Conservation (phyloP, 768 basidiomycete genomes). For the Neoboletus magnificus region DNA sequence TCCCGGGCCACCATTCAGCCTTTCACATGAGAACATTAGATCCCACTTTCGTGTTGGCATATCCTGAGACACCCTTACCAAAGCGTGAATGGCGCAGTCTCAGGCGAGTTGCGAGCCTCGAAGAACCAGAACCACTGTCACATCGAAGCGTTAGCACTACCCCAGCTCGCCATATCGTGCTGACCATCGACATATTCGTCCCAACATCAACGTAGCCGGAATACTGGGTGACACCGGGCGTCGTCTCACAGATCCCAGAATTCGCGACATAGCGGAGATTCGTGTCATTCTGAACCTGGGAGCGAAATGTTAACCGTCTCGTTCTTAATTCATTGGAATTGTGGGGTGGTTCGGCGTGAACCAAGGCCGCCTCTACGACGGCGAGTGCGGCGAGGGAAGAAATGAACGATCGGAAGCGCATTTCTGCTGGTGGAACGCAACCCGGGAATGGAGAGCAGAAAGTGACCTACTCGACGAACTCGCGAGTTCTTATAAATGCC, state of each 20-base stretch:
- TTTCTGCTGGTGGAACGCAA: constrained; percentile 2
- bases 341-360: background rate
- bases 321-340: background rate
- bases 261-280: constrained; percentile 49
- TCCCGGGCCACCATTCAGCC: constrained; percentile 61
- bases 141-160: background rate
- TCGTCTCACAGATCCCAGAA: constrained; percentile 65
- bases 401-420: constrained; percentile 11
- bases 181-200: constrained; percentile 56
- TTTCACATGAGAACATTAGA: constrained; percentile 18
- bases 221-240: constrained; percentile 54
- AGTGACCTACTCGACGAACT: background rate
- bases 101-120: constrained; percentile 55
- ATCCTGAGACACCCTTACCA: constrained; percentile 38
- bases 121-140: constrained; percentile 75
- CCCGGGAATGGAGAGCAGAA: background rate
- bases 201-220: constrained; percentile 63
- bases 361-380: background rate
- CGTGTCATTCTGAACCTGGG: constrained; percentile 20
- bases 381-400: background rate
- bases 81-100: constrained; percentile 62
- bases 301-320: constrained; percentile 8
- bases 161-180: background rate
- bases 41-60: background rate
- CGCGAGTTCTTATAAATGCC: background rate